Percentiles rank a stretch among this genome's conserved stretches.
Conservation (phyloP, 257 asterid species). For the Ophiorrhiza pumila region DNA sequence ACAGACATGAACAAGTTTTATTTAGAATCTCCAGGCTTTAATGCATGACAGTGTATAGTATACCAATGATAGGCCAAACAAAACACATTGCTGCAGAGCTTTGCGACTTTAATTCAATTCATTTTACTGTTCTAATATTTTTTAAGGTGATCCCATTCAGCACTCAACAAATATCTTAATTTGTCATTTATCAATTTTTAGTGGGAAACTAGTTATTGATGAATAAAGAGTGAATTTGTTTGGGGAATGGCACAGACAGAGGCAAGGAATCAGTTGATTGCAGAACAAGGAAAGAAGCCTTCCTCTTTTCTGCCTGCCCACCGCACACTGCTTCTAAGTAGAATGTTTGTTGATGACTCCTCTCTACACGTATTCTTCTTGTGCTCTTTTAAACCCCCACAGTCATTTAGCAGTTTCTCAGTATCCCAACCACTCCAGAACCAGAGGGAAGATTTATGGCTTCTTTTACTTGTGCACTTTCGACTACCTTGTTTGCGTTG, state of each 20-base stretch:
- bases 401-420: neutral
- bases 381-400: slow-evolving; percentile 9
- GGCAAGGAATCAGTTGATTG: slow-evolving; percentile 57
- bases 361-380: slow-evolving; percentile 63
- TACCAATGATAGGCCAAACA: too few relatives aligned
- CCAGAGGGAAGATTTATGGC: slow-evolving; percentile 30
- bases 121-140: too few relatives aligned
- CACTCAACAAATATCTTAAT: too few relatives aligned
- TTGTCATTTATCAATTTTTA: neutral
- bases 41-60: too few relatives aligned
- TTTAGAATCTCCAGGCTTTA: too few relatives aligned
- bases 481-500: slow-evolving; percentile 21
- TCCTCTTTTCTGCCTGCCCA: slow-evolving; percentile 21
- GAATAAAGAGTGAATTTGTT: neutral
- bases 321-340: slow-evolving; percentile 10
- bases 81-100: too few relatives aligned
- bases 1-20: too few relatives aligned
- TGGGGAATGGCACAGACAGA: slow-evolving; percentile 28
- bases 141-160: too few relatives aligned
- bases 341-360: slow-evolving; percentile 17
- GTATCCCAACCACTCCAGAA: neutral
- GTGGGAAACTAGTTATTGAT: neutral
- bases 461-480: slow-evolving; percentile 6
- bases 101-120: too few relatives aligned
- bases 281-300: slow-evolving; percentile 54